These are phyloP conservation scores for Salix brachista DNA, from an alignment of 345 rosid species.

Conservation along the genomic window DNA sequence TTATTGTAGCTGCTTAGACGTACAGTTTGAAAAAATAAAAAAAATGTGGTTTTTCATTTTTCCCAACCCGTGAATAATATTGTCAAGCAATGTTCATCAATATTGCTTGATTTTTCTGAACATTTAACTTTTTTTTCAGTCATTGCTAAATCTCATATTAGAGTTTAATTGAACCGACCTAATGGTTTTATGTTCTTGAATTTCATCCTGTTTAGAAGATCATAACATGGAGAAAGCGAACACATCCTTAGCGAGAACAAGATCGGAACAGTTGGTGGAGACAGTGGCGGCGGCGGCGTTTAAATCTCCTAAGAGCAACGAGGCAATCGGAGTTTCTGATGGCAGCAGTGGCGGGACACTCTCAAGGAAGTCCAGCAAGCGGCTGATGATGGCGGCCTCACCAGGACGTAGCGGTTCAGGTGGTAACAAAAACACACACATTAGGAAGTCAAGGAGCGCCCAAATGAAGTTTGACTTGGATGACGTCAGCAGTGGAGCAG, in stretches of 20 bases:
- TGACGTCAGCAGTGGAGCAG: slow-evolving; percentile 78
- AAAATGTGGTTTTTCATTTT: not conserved
- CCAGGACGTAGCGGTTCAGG: slow-evolving; percentile 48
- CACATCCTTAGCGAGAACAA: slow-evolving; percentile 60
- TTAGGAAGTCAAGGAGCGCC: slow-evolving; percentile 84
- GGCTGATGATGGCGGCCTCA: slow-evolving; percentile 48
- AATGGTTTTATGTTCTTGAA: not conserved
- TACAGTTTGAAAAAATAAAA: too few species aligned
- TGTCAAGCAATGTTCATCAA: not conserved
- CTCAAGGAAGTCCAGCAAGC: slow-evolving; percentile 71
- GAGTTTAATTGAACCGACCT: too few species aligned
- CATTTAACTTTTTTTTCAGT: not conserved
- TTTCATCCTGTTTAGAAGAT: not conserved
- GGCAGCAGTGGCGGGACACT: slow-evolving; percentile 31
- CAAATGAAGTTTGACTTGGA: slow-evolving; percentile 70
- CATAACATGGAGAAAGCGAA: slow-evolving; percentile 47
- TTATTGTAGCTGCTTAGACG: not conserved
- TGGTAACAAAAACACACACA: slow-evolving; percentile 55
- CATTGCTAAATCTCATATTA: not conserved
- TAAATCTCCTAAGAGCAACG: slow-evolving; percentile 43
- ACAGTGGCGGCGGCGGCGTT: slow-evolving; percentile 66
- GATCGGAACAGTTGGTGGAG: slow-evolving; percentile 76
- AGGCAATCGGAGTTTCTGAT: slow-evolving; percentile 10
- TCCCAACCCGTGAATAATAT: not conserved
- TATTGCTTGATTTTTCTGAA: not conserved